Evolutionary conservation across 192 early-diverging fungal species (phyloP), one percentile per base, ranked within the genome.

Genomic region (Podila minutissima): DNA sequence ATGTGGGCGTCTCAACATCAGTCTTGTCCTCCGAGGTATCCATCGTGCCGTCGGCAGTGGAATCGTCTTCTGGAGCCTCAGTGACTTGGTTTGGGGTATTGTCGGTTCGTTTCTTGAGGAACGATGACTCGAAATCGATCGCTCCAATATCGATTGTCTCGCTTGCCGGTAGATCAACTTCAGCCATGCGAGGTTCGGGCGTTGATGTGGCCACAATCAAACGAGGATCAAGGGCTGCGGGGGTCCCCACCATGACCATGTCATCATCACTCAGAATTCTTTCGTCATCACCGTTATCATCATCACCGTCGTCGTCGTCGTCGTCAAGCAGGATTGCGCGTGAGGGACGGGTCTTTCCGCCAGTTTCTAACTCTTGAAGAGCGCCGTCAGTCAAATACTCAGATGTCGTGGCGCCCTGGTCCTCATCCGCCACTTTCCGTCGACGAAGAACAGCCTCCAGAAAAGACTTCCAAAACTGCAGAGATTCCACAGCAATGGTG

Each of bases 391-490:
- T n/a, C 74, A 67, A 58, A 17, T 20, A 29, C 5, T 35, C 46
- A 12, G 20, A 17, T 26, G 12, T 51, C 62, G 48, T 29, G 12
- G 20, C 2, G 13, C n/a, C 9, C 24, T 48, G 55, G 15, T 20
- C n/a, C 28, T 28, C 26, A 22, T 22, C 20, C 12, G 0, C 28
- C 15, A 17, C 11, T 20, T 35, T 37, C 13, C 66, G 64, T 55
- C 84, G 71, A 29, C 37, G 31, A 10, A 74, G n/a, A 4, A 74
- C 67, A 19, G 59, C 71, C 17, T 74, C 70, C 37, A 91, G 46
- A 48, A 91, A 84, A 0, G 53, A 41, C 19, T 60, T 59, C 74
- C 83, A 83, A 66, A 86, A 91, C 9, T 35, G 37, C 3, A 86
- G 60, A 19, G 83, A 59, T 20, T 87, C 82, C 6, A 69, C 66